Evolutionary conservation across 768 basidiomycete genomes (phyloP), one percentile per base, ranked within the genome.

Genomic region (Tulasnella sp.): DNA sequence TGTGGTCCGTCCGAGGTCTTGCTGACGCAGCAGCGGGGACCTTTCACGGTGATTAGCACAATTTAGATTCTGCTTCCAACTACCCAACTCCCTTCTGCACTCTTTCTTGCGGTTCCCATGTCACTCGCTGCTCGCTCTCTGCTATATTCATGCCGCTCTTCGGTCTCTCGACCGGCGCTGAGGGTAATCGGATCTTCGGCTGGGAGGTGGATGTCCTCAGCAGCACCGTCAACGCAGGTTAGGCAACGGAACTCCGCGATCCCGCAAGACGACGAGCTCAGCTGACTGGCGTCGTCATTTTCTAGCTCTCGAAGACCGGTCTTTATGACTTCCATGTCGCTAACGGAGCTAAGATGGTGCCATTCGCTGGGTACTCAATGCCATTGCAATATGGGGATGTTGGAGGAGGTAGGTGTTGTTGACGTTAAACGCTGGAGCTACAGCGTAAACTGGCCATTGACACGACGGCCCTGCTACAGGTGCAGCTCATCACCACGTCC

Each of bases 311-410:
- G 75, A 89, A 88, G 80, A 98, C 96, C 0, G 88, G 89, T 0
- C 85, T 99, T 4, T 94, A 96, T 80, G 93, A 96, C 81, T 96
- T 96, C 81, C 96, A 99, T 82, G 82, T 93, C 67, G 82, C 89
- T 78, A 86, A 92, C 82, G 91, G 87, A 22, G 97, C 91, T 1
- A 96, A 96, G 83, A 96, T 99, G 94, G 95, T 97, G 0, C 91
- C 94, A 0, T 99, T 98, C 83, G 97, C 94, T 2, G 97, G 97
- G 7, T 99, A 90, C 83, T 88, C 89, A 4, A 99, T 99, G 97
- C 97, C 97, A 0, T 86, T 99, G 64, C 83, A 88, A 3, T 99
- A 98, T 80, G 93, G 90, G 5, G 86, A 88, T 38, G 88, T 92
- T 69, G 94, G 94, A 6, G 93, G 94, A 86, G 88, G 93, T 91